Evolutionary conservation across 2,329 filamentous ascomycete genomes (phyloP), one percentile per base, ranked within the genome.

Genomic region (Aspergillus oerlinghausenensis): DNA sequence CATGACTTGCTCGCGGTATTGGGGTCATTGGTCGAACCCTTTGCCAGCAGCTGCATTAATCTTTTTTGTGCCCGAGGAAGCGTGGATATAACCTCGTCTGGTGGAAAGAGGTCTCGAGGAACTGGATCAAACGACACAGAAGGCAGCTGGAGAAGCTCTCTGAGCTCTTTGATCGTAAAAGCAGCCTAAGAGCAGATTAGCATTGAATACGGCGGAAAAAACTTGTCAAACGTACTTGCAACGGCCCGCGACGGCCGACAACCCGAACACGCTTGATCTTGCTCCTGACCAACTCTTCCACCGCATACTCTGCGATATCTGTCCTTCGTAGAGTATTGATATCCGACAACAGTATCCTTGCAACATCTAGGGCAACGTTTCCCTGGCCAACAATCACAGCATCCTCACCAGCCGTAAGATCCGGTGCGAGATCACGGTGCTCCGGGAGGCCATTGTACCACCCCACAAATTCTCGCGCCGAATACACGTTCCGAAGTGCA

Each of bases 391-490:
- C 86, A 50, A 99, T 82, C 32, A 97, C 85, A 1, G 90, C 94
- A 59, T 92, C 87, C 51, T 96, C 90, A 0, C 88, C 89, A 9
- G 80, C 79, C 0, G 85, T 83, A 26, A 97, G 80, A 67, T 91
- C 84, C 0, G 92, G 89, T n/a, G 82, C 78, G 7, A 96, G 77
- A 64, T 82, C 74, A 21, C 88, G 83, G 69, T 89, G 89, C 65
- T 95, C 89, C 0, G 94, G 94, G 2, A 96, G 81, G 2, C 94
- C 94, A 73, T 99, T 99, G 74, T 99, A 99, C 94, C 94, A 99
- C 19, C 92, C 94, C 1, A 99, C 94, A 71, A 97, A 97, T 42
- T 92, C 88, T 28, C 94, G 85, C 2, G 94, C 94, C 7, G 92
- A 96, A 70, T 92, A 88, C 19, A 97, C 90, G 26, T 81, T 79